Base-by-base conservation (phyloP, 495 filamentous ascomycete species). In the Hyaloscypha finlandica region DNA sequence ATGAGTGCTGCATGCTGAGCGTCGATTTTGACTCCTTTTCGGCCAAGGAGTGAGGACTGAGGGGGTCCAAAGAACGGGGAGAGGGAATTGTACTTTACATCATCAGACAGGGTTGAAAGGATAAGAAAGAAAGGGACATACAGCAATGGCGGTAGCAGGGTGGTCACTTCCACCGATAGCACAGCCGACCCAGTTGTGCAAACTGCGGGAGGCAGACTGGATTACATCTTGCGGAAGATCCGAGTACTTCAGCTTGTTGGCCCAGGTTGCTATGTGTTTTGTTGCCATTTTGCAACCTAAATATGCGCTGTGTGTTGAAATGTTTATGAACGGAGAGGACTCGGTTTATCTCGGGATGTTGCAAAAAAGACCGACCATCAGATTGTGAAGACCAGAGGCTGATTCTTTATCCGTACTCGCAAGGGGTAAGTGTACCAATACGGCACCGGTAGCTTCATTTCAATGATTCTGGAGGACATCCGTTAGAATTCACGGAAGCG, bases 161-260 rank as follows among this genome's bases (percentile, higher is more conserved):
- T 85, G 83, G 33, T 71, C 68, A 52, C 77, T 79, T 2, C 82
- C 83, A 16, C 80, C 80, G 33, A 85, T 77, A 14, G 80, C 78
- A 68, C 83, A 86, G 20, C 84, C 82, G 37, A 77, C 77, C 78
- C 79, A 84, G 74, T 85, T 86, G 71, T 84, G 84, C 57, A 84
- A 76, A 64, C 78, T 80, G 3, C 74, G 74, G 8, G 75, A 71
- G 8, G 75, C 75, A 1, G 73, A 70, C 8, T 72, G 68, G 45
- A 77, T 59, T 6, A 78, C 79, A 4, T 70, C 66, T 2, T 72
- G 20, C 6, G 77, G 74, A 0, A 81, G 68, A 53, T 76, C 71
- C 1, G 75, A 64, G 63, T 71, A 77, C 12, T 74, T 74, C 3
- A 81, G 74, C 37, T 73, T 74, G 16, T 67, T 71, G 4, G 77